Percentiles rank a stretch among this genome's conserved stretches.
These are phyloP conservation scores for Prototheca wickerhamii DNA, from an alignment of 163 green algal species.

Conservation along the genomic window DNA sequence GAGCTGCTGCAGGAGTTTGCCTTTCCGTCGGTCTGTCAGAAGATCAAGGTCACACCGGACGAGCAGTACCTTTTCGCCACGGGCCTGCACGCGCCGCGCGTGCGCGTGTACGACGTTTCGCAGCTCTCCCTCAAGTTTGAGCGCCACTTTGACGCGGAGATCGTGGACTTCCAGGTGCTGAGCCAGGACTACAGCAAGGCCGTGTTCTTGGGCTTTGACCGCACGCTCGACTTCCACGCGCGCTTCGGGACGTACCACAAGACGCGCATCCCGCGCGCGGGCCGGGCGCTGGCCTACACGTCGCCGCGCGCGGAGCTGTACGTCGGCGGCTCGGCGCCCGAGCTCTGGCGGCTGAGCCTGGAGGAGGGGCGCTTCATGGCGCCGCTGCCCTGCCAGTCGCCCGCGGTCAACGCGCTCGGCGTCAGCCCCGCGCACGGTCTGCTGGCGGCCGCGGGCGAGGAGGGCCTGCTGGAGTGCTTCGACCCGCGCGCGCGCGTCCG, in stretches of 20 bases:
- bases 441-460: constrained; percentile 74
- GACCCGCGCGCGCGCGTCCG: constrained; percentile 55
- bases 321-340: constrained; percentile 61
- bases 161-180: constrained; percentile 93
- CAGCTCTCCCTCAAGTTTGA: constrained; percentile 97
- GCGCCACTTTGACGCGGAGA: constrained; percentile 85
- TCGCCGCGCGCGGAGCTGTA: constrained; percentile 69
- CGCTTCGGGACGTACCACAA: constrained; percentile 85
- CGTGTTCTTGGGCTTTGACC: constrained; percentile 85
- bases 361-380: constrained; percentile 81
- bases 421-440: constrained; percentile 77
- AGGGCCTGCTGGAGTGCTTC: constrained; percentile 89
- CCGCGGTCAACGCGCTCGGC: constrained; percentile 66
- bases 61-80: constrained; percentile 83
- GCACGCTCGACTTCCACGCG: constrained; percentile 83
- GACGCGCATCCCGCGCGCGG: constrained; percentile 60
- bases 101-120: constrained; percentile 81
- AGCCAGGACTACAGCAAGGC: constrained; percentile 93
- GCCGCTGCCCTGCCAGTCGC: constrained; percentile 40
- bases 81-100: constrained; percentile 73
- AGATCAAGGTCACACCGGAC: constrained; percentile 79
- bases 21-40: constrained; percentile 76
- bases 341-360: constrained; percentile 87
- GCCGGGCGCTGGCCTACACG: constrained; percentile 78
- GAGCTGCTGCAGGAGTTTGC: constrained; percentile 82